A percentile compares a stretch with the other conserved stretches of the same genome.
Evolutionary conservation across 2,329 filamentous ascomycete genomes (phyloP).

Genomic region (Didymella pinodella): DNA sequence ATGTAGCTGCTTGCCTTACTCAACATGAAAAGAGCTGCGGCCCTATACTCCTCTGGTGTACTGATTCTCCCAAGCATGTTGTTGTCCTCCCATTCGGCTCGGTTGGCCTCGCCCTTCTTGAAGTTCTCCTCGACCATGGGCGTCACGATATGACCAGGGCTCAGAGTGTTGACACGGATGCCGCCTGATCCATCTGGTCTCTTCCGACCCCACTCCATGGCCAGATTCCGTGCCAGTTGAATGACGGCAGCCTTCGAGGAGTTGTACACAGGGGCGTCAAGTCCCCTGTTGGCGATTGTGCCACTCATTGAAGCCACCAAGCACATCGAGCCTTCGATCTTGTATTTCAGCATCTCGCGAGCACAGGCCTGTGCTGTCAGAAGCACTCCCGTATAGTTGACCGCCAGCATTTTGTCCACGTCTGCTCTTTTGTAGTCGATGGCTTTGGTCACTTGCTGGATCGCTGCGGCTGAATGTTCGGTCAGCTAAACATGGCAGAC

Average conservation of each 20-base stretch:
- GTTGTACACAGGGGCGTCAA: constrained; percentile 73
- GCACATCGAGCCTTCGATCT: constrained; percentile 64
- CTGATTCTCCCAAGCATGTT: constrained; percentile 73
- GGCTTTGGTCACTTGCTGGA: constrained; percentile 81
- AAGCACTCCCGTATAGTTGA: constrained; percentile 67
- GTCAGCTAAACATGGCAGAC: neutral
- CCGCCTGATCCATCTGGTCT: constrained; percentile 62
- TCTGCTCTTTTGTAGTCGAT: constrained; percentile 74
- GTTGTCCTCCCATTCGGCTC: constrained; percentile 73
- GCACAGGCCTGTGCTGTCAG: constrained; percentile 67
- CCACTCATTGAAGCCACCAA: constrained; percentile 70
- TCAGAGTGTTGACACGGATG: constrained; percentile 81
- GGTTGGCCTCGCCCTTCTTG: constrained; percentile 70
- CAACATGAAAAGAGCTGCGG: constrained; percentile 45
- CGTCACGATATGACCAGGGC: constrained; percentile 79
- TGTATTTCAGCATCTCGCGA: constrained; percentile 67
- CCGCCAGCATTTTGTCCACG: constrained; percentile 65
- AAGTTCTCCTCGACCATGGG: constrained; percentile 85
- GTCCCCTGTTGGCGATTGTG: constrained; percentile 66
- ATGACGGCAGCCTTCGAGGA: constrained; percentile 77
- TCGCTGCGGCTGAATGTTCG: constrained; percentile 63
- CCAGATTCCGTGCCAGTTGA: constrained; percentile 73
- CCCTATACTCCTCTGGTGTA: constrained; percentile 48
- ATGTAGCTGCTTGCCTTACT: constrained; percentile 49
- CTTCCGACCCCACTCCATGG: constrained; percentile 67